These are phyloP conservation scores for Trichoderma atrobrunneum DNA, from an alignment of 2,329 filamentous ascomycete species.

Conservation along the genomic window DNA sequence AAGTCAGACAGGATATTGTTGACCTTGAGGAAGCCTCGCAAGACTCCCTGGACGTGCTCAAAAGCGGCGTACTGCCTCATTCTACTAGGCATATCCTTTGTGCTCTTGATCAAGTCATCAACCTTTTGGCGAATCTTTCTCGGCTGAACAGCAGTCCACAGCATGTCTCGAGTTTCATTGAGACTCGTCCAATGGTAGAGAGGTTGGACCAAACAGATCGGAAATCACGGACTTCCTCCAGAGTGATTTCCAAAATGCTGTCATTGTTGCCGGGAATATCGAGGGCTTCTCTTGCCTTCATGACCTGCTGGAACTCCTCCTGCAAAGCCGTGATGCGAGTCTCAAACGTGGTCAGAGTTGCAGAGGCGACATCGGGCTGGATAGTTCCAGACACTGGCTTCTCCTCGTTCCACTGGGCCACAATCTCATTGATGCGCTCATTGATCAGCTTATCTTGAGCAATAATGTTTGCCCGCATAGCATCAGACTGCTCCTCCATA, in stretches of 20 bases:
- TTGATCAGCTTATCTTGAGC: constrained; percentile 90
- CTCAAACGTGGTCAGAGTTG: constrained; percentile 79
- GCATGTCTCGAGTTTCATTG: constrained; percentile 84
- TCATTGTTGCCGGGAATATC: constrained; percentile 80
- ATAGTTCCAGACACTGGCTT: constrained; percentile 96
- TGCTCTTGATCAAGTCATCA: constrained; percentile 93
- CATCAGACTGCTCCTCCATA: constrained; percentile 94
- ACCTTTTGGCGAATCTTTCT: constrained; percentile 87
- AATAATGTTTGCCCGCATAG: constrained; percentile 86
- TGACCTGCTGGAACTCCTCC: constrained; percentile 87
- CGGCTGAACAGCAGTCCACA: constrained; percentile 95
- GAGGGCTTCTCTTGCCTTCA: constrained; percentile 93
- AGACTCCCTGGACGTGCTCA: constrained; percentile 90
- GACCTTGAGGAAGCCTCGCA: constrained; percentile 85
- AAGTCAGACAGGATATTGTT: constrained; percentile 85
- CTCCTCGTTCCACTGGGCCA: constrained; percentile 87
- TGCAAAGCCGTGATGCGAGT: constrained; percentile 79
- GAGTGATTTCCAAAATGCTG: constrained; percentile 75
- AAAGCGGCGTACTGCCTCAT: constrained; percentile 99
- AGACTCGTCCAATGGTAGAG: constrained; percentile 96
- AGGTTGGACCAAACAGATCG: constrained; percentile 97
- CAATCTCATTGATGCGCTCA: constrained; percentile 83
- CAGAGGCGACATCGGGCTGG: constrained; percentile 81
- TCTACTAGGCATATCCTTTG: constrained; percentile 97
- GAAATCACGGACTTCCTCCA: constrained; percentile 97